Base-by-base conservation (phyloP, 2,329 filamentous ascomycete species). In the Aspergillus floridensis region DNA sequence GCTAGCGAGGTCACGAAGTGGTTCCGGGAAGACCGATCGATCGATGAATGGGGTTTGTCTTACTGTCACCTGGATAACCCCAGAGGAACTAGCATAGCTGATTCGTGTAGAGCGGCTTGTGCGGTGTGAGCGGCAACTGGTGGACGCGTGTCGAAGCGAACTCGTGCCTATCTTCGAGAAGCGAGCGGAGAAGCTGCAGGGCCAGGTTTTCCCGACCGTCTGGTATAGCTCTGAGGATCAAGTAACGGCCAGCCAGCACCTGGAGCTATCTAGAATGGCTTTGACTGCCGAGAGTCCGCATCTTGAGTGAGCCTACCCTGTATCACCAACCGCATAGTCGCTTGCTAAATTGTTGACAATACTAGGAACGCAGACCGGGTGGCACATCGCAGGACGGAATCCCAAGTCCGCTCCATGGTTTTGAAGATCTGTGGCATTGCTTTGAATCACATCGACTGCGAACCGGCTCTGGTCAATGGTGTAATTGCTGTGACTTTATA, bases 221-320 rank as follows among this genome's bases (percentile, higher is more conserved):
- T 69, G 65, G 68, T 69, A 66, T 47, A 52, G 51, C 22, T 64
- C 58, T 7, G 63, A 68, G 44, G 53, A 57, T 7, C 65, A 70
- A 19, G 63, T 68, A 14, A 66, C 66, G 14, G 67, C 59, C 19
- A 57, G 60, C 1, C 66, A 69, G 38, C 66, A 69, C 32, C 61
- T 67, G 12, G 56, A 60, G n/a, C 46, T 70, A 11, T 60, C 65
- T 8, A 55, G 63, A 32, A 64, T 69, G 63, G 65, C 68, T 1
- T 32, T 68, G 26, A 63, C 59, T 1, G 66, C 64, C 1, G 64
- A 67, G 38, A 68, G 59, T 5, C 65, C 66, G 1, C 55, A 60
- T 5, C 54, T 66, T 14, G 55, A 61, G 65, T 66, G 46, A 49
- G 59, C 31, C 8, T 22, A 14, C 19, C 22, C 24, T 19, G 6